Conservation (phyloP, 257 asterid species). For the Nicotiana tabacum region DNA sequence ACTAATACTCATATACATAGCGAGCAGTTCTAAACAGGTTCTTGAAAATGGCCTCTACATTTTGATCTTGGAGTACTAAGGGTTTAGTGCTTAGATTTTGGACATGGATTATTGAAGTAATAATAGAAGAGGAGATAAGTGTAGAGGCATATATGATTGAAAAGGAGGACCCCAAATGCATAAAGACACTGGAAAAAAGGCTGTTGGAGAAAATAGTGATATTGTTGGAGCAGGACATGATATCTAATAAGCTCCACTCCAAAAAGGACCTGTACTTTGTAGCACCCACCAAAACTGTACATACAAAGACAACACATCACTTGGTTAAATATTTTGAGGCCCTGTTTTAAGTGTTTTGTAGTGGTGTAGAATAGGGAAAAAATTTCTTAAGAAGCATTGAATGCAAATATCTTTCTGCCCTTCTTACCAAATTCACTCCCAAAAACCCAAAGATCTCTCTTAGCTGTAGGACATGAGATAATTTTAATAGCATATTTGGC, state of each 20-base stretch:
- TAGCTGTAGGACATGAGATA: background rate
- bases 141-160: slow-evolving; percentile 5
- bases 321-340: slow-evolving; percentile 6
- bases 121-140: background rate
- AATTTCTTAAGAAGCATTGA: background rate
- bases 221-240: slow-evolving; percentile 13
- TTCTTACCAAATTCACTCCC: background rate
- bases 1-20: no score
- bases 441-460: background rate
- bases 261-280: slow-evolving; percentile 8
- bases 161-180: slow-evolving; percentile 28
- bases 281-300: slow-evolving; percentile 6
- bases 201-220: slow-evolving; percentile 25
- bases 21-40: background rate
- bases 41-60: background rate
- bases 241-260: slow-evolving; percentile 14
- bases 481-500: background rate
- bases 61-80: background rate
- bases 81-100: background rate
- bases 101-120: background rate
- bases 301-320: background rate
- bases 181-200: slow-evolving; percentile 34
- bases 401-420: background rate
- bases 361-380: background rate
- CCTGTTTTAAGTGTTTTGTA: background rate